Percentiles rank a stretch among this genome's conserved stretches.
Conservation (phyloP, 2,329 filamentous ascomycete species). For the Emergomyces orientalis region DNA sequence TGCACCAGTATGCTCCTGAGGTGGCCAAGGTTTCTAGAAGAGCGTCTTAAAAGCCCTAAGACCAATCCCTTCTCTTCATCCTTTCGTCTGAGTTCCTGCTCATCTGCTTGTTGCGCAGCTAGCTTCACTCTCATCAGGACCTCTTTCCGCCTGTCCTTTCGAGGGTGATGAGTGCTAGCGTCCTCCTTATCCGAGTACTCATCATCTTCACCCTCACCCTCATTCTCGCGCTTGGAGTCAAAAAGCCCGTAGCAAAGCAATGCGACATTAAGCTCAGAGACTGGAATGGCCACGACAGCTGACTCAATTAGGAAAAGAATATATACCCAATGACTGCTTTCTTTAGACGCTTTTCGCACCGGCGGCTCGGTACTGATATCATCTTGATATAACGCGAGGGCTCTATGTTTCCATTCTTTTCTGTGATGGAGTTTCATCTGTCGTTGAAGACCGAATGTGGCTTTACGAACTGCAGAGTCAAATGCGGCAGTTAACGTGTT, state of each 20-base stretch:
- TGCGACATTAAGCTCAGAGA: constrained; percentile 7
- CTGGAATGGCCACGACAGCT: constrained; percentile 3
- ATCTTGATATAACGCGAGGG: constrained; percentile 7
- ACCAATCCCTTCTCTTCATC: neutral
- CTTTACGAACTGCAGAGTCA: constrained; percentile 4
- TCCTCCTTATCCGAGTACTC: constrained; percentile 3
- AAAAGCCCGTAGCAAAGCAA: constrained; percentile 5
- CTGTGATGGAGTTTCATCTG: constrained; percentile 10
- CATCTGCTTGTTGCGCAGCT: constrained; percentile 1
- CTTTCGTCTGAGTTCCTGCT: neutral
- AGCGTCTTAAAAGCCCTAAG: neutral
- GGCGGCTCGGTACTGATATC: constrained; percentile 7
- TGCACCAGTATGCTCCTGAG: neutral
- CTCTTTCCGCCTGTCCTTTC: neutral
- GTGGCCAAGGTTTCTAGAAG: neutral
- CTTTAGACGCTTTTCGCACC: constrained; percentile 7
- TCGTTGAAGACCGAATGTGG: constrained; percentile 4
- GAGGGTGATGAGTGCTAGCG: neutral
- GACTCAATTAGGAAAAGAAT: constrained; percentile 5
- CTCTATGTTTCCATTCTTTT: constrained; percentile 10
- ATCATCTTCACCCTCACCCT: neutral
- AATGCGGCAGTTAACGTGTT: constrained; percentile 8
- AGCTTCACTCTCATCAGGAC: constrained; percentile 1
- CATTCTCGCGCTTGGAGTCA: neutral
- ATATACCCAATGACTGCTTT: constrained; percentile 12